Evolutionary conservation across 2,329 filamentous ascomycete genomes (phyloP).

Genomic region (Neophaeococcomyces aloes): DNA sequence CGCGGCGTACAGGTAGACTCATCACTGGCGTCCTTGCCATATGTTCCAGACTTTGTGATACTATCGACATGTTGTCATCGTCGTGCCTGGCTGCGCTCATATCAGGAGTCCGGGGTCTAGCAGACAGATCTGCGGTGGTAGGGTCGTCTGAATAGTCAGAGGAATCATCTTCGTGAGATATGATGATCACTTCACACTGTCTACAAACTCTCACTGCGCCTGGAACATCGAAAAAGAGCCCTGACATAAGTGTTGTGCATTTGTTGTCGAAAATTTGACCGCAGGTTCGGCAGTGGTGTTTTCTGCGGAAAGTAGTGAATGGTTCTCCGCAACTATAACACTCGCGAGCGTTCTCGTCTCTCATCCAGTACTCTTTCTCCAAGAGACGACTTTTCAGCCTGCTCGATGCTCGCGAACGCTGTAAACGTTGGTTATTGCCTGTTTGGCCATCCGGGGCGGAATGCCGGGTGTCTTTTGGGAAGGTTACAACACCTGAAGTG

Average conservation of each 20-base stretch:
- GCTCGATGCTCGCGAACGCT: constrained; percentile 40
- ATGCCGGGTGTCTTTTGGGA: background rate
- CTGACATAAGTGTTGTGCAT: constrained; percentile 84
- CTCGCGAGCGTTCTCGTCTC: constrained; percentile 93
- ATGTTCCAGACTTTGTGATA: constrained; percentile 38
- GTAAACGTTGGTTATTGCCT: constrained; percentile 26
- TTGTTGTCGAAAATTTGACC: constrained; percentile 98
- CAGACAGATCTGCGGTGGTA: constrained; percentile 23
- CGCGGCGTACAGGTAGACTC: constrained; percentile 53
- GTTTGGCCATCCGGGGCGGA: background rate
- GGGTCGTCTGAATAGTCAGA: constrained; percentile 72
- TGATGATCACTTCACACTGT: constrained; percentile 82
- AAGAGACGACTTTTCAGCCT: constrained; percentile 78
- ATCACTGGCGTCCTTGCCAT: constrained; percentile 48
- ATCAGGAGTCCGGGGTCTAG: constrained; percentile 20
- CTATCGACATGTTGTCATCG: constrained; percentile 36
- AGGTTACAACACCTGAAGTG: constrained; percentile 26
- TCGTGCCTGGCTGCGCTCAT: constrained; percentile 25
- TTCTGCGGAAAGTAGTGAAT: constrained; percentile 87
- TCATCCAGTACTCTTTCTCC: constrained; percentile 98
- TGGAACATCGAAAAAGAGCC: constrained; percentile 74
- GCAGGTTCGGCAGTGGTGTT: constrained; percentile 89
- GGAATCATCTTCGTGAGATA: constrained; percentile 78
- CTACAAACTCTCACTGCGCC: constrained; percentile 84
- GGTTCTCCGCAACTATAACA: constrained; percentile 85